Evolutionary conservation across 768 basidiomycete species (phyloP), one percentile per base, ranked within the genome.

Genomic region (Leucosporidium creatinivorum): DNA sequence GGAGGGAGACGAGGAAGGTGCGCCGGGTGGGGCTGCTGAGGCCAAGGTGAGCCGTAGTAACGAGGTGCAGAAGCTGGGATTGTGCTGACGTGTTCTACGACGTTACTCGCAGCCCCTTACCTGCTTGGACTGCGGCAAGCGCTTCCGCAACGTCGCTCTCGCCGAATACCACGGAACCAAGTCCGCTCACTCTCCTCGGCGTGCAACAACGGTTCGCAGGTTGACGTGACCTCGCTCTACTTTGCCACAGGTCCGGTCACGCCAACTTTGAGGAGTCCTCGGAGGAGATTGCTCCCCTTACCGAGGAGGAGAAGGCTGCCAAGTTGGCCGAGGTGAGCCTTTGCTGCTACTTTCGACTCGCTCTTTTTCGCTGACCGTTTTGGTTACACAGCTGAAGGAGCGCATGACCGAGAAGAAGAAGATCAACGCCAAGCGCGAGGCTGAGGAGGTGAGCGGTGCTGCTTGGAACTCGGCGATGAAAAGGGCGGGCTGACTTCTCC

Each of bases 211-310:
- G 93, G 96, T 74, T 93, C 92, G 0, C 91, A 93, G 78, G 31
- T 8, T 51, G 8, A 51, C 4, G 4, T 21, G 3, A 7, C 7
- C 8, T 51, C 50, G 4, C 13, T 23, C 13, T 25, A 3, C 13
- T 51, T 25, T n/a, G 3, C 50, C 9, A 23, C 47, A 92, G 92
- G 81, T 89, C 86, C 72, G 94, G 94, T 0, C 94, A 99, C 76
- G 87, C 91, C 78, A 87, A 93, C 72, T 98, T 97, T 70, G 93
- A 96, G 77, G 94, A 97, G 76, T 92, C 89, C 2, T 89, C 86
- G 0, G 93, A 98, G 75, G 94, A 97, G 91, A 85, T 97, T 78
- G 92, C 91, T 76, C 93, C 94, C 0, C 78, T 99, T 61, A 97
- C 93, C 0, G 93, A 97, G 78, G 92, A 93, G 75, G 92, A 98